Evolutionary conservation across 345 rosid species (phyloP), one percentile per base, ranked within the genome.

Genomic region (Cardamine resedifolia): DNA sequence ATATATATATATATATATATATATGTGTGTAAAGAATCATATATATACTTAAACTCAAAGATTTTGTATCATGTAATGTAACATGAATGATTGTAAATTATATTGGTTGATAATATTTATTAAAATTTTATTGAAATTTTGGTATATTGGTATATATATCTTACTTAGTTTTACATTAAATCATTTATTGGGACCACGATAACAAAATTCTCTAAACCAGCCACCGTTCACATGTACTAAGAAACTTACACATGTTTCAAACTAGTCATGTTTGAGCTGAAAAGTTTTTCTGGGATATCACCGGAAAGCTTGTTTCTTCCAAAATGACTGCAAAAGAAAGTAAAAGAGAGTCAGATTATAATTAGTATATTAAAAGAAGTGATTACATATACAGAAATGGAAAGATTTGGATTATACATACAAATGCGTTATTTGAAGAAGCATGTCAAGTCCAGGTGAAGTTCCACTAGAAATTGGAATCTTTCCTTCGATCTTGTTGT

Each of bases 371-470:
- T 5, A 1, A 8, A 55, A 55, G 3, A 5, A 26, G 7, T 56
- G 41, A 31, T 4, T 53, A 53, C 1, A 57, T 18, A 1, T 4
- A 19, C 2, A 31, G 9, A 57, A 18, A 5, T 10, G 15, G 4
- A 31, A 10, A 31, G 41, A 18, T 4, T 18, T 57, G 7, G 2
- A 47, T 19, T 56, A 56, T 53, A 27, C n/a, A 53, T 57, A 57
- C 43, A 57, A 57, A 27, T 57, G 62, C n/a, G 0, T 0, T 18
- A 26, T 3, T 31, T 18, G 0, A 33, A 57, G 62, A 57, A 57
- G 62, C 62, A 57, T 57, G 24, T 57, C 62, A 57, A 57, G 62
- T 57, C 62, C 62, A 18, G 43, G 62, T 31, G 59, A 27, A 57
- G 4, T 31, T 10, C 61, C 41, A 56, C 5, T 10, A 56, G 60